Evolutionary conservation across 2,329 filamentous ascomycete genomes (phyloP).

Genomic region (Pseudocercospora musae): DNA sequence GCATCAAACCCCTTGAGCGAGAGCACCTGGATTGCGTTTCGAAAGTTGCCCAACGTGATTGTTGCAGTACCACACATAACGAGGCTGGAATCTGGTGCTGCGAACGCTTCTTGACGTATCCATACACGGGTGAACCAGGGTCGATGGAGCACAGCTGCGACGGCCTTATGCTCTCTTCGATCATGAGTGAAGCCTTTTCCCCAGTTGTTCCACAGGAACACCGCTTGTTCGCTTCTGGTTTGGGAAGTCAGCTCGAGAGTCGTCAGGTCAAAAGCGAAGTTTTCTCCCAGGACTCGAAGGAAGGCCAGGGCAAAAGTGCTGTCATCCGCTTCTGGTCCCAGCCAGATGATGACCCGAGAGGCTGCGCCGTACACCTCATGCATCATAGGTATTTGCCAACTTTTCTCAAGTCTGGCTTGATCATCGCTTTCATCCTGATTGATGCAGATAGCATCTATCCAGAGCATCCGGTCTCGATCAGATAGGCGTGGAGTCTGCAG

Average conservation of each 20-base stretch:
- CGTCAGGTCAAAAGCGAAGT: background rate
- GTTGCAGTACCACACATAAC: background rate
- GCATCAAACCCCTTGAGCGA: constrained; percentile 7
- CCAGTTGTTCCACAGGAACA: background rate
- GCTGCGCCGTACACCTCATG: constrained; percentile 13
- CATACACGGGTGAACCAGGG: background rate
- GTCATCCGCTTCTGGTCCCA: constrained; percentile 3
- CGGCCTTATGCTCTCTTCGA: background rate
- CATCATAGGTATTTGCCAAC: constrained; percentile 16
- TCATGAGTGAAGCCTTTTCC: background rate
- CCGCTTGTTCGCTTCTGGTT: background rate
- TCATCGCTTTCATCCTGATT: constrained; percentile 14
- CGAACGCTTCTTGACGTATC: background rate
- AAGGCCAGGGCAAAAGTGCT: background rate
- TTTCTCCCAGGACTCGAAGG: background rate
- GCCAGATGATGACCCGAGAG: constrained; percentile 14
- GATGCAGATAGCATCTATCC: constrained; percentile 22
- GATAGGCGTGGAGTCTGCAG: background rate
- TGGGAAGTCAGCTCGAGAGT: background rate
- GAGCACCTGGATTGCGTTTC: constrained; percentile 7
- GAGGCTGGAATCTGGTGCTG: background rate
- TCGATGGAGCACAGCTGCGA: background rate
- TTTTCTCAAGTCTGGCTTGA: background rate
- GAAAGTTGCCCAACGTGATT: background rate
- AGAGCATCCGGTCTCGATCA: constrained; percentile 3